phyloP scores from a whole-genome alignment of 257 asterid genomes.

The Primulina eburnea region DNA sequence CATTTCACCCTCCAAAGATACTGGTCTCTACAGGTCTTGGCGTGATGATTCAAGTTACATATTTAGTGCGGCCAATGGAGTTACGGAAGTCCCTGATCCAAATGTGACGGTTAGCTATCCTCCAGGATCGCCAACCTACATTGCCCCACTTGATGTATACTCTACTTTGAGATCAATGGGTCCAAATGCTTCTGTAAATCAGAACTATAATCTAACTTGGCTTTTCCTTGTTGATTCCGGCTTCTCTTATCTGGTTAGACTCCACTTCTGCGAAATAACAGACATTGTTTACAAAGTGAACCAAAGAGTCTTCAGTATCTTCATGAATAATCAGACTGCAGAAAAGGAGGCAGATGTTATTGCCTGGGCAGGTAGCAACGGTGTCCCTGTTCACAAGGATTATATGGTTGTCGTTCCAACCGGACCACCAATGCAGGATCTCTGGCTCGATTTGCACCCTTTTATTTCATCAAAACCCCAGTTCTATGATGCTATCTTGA shows the following conservation, averaged over 20 bases:
- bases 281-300: conserved; percentile 25
- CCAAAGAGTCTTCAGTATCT: conserved; percentile 46
- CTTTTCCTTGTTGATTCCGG: conserved; percentile 48
- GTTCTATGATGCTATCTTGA: conserved; percentile 69
- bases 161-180: conserved; percentile 51
- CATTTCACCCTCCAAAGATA: conserved; percentile 62
- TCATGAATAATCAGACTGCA: conserved; percentile 46
- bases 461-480: conserved; percentile 28
- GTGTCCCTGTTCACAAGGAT: conserved; percentile 58
- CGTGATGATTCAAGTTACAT: conserved; percentile 39
- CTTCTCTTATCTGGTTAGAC: conserved; percentile 54
- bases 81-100: conserved; percentile 37
- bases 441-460: conserved; percentile 79
- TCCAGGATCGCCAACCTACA: conserved; percentile 27
- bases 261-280: conserved; percentile 58
- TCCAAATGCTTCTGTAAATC: conserved; percentile 35
- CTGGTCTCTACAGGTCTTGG: conserved; percentile 56
- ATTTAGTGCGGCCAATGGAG: conserved; percentile 40
- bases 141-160: conserved; percentile 53
- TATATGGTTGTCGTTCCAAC: conserved; percentile 51
- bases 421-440: conserved; percentile 58
- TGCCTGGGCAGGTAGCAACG: conserved; percentile 45
- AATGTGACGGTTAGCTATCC: conserved; percentile 34
- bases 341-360: conserved; percentile 40
- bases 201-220: conserved; percentile 50